phyloP scores from a whole-genome alignment of 108 stramenopile species.

The Asterionellopsis glacialis region DNA sequence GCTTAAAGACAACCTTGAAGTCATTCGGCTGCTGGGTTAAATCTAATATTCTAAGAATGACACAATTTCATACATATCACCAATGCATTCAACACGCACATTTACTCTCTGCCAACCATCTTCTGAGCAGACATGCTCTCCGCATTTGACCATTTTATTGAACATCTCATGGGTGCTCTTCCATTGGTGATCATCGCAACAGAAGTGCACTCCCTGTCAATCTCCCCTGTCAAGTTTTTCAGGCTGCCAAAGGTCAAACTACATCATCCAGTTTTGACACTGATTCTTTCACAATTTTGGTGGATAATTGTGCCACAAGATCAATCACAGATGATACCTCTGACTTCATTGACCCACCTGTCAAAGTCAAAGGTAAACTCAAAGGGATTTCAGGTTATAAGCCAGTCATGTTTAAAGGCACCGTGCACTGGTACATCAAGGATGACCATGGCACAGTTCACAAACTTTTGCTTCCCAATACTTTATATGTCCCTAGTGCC shows the following conservation, averaged over 20 bases:
- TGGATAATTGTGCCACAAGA: constrained; percentile 4
- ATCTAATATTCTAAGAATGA: background rate
- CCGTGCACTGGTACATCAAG: constrained; percentile 11
- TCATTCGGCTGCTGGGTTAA: background rate
- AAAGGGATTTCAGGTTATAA: too few relatives aligned
- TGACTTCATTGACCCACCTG: too few relatives aligned
- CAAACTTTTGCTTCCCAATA: constrained; percentile 23
- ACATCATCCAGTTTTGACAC: background rate
- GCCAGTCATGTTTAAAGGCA: background rate
- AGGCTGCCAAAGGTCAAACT: background rate
- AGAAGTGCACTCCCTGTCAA: background rate
- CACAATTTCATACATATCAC: background rate
- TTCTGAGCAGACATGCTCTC: background rate
- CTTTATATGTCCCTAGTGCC: constrained; percentile 28
- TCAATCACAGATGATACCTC: background rate
- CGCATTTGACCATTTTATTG: background rate
- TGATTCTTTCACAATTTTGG: too few relatives aligned
- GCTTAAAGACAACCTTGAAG: too few relatives aligned
- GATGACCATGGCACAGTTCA: constrained; percentile 31
- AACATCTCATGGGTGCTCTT: background rate
- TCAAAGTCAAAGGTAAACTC: too few relatives aligned
- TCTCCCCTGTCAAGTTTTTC: too few relatives aligned
- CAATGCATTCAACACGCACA: background rate
- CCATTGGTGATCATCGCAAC: background rate
- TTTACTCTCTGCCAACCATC: background rate